Conservation (phyloP, 192 early-diverging fungal genomes). For the Coemansia sp. region DNA sequence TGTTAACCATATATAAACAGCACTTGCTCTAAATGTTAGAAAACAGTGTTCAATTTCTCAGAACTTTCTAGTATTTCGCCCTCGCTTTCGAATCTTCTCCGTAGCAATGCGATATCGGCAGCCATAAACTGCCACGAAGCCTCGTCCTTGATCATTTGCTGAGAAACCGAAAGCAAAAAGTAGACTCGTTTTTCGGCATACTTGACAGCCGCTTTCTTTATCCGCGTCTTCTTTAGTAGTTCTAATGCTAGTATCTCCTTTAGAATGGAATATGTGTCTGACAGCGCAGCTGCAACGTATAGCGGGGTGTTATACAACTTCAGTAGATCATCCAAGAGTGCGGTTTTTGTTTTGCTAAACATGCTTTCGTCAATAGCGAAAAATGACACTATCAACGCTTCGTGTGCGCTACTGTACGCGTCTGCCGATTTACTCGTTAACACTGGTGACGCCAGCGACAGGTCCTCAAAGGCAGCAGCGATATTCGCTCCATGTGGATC, state of each 20-base stretch:
- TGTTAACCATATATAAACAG: neutral
- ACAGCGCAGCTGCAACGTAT: slow-evolving; percentile 34
- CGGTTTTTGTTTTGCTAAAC: slow-evolving; percentile 16
- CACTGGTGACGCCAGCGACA: slow-evolving; percentile 24
- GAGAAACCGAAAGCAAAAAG: slow-evolving; percentile 35
- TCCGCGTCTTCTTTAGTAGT: no score
- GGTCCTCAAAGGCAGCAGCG: slow-evolving; percentile 13
- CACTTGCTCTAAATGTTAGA: neutral
- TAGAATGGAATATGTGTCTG: slow-evolving; percentile 31
- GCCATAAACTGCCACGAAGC: slow-evolving; percentile 47
- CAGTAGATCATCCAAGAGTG: slow-evolving; percentile 29
- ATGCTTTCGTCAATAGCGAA: slow-evolving; percentile 27
- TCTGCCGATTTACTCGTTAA: slow-evolving; percentile 29
- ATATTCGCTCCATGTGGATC: slow-evolving; percentile 26
- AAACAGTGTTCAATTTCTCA: neutral
- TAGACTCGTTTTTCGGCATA: slow-evolving; percentile 28
- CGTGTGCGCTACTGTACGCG: slow-evolving; percentile 29
- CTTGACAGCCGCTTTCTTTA: slow-evolving; percentile 12
- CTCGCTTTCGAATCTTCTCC: slow-evolving; percentile 35
- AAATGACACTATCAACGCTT: slow-evolving; percentile 27
- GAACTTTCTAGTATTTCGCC: slow-evolving; percentile 2
- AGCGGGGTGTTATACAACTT: slow-evolving; percentile 18
- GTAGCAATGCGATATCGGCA: slow-evolving; percentile 35
- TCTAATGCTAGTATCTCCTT: slow-evolving; percentile 9
- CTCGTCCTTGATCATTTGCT: slow-evolving; percentile 26